Evolutionary conservation across 164 flowering plant species (phyloP).

Genomic region (Vitis rotundifolia): DNA sequence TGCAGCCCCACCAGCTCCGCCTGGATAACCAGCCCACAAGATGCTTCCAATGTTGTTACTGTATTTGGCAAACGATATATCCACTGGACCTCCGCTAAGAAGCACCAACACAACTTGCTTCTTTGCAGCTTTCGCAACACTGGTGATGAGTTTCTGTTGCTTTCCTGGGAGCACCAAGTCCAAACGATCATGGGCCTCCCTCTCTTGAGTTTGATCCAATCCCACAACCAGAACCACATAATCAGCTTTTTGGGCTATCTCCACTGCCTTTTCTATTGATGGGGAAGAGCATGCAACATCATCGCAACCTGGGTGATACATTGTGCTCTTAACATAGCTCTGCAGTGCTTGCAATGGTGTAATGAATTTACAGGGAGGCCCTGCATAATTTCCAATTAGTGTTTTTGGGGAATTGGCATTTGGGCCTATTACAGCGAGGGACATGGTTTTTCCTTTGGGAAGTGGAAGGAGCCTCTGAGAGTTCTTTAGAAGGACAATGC

Average conservation of each 20-base stretch:
- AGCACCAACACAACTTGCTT: conserved; percentile 71
- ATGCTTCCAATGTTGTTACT: conserved; percentile 59
- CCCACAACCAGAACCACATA: conserved; percentile 77
- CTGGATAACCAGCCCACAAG: conserved; percentile 94
- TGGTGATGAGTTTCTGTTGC: conserved; percentile 53
- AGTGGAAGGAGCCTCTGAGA: conserved; percentile 58
- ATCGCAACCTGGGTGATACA: conserved; percentile 52
- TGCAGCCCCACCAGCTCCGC: conserved; percentile 78
- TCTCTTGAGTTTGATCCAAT: conserved; percentile 69
- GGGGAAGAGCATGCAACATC: conserved; percentile 47
- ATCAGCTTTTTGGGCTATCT: conserved; percentile 58
- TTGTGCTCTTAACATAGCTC: conserved; percentile 32
- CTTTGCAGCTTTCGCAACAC: conserved; percentile 62
- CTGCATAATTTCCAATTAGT: conserved; percentile 69
- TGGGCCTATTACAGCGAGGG: conserved; percentile 79
- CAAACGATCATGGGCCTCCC: conserved; percentile 55
- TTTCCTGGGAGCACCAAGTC: conserved; percentile 67
- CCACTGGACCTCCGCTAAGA: conserved; percentile 78
- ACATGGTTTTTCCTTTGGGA: conserved; percentile 26
- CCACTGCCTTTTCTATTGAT: conserved; percentile 42
- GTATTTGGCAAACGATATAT: conserved; percentile 67
- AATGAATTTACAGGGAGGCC: conserved; percentile 56
- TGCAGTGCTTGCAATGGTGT: conserved; percentile 52
- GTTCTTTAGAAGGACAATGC: conserved; percentile 74
- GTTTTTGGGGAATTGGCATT: conserved; percentile 51